phyloP scores from a whole-genome alignment of 768 basidiomycete genomes.

The Suillus tomentosus region DNA sequence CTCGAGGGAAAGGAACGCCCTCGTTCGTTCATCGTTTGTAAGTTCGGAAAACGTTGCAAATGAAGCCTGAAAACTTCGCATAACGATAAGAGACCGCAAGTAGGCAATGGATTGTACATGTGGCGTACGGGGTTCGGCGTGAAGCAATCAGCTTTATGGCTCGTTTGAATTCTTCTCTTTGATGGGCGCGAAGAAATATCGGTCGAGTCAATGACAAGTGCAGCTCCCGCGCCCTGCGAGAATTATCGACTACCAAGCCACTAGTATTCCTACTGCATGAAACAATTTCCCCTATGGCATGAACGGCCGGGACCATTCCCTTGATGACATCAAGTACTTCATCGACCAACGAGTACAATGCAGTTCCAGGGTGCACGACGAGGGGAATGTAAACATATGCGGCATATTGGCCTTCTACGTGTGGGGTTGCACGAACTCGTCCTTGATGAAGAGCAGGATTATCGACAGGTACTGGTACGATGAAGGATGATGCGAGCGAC shows the following conservation, averaged over 20 bases:
- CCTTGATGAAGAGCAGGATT: conserved; percentile 86
- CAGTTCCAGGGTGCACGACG: conserved; percentile 41
- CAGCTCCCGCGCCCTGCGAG: conserved; percentile 45
- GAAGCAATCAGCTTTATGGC: conserved; percentile 58
- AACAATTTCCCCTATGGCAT: conserved; percentile 40
- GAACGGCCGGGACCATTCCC: conserved; percentile 46
- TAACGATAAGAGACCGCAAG: conserved; percentile 12
- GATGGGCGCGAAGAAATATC: conserved; percentile 76
- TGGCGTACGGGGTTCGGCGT: conserved; percentile 45
- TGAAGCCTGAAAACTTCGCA: conserved; percentile 65
- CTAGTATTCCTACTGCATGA: conserved; percentile 9
- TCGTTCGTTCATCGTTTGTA: conserved; percentile 76
- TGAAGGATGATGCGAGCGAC: conserved; percentile 50
- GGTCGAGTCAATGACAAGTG: conserved; percentile 89
- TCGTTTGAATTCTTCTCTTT: conserved; percentile 70
- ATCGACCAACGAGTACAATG: conserved; percentile 48
- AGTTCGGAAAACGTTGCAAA: conserved; percentile 73
- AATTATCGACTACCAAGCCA: conserved; percentile 8
- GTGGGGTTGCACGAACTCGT: conserved; percentile 69
- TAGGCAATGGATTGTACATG: conserved; percentile 2
- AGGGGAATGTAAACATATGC: conserved; percentile 78
- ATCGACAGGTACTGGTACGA: conserved; percentile 56
- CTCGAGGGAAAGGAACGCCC: conserved; percentile 80
- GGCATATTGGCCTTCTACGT: conserved; percentile 86
- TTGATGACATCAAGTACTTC: conserved; percentile 48